Percentiles rank a stretch among this genome's conserved stretches.
These are phyloP conservation scores for Vigna nakashimae DNA, from an alignment of 306 rosid genomes.

Conservation along the genomic window DNA sequence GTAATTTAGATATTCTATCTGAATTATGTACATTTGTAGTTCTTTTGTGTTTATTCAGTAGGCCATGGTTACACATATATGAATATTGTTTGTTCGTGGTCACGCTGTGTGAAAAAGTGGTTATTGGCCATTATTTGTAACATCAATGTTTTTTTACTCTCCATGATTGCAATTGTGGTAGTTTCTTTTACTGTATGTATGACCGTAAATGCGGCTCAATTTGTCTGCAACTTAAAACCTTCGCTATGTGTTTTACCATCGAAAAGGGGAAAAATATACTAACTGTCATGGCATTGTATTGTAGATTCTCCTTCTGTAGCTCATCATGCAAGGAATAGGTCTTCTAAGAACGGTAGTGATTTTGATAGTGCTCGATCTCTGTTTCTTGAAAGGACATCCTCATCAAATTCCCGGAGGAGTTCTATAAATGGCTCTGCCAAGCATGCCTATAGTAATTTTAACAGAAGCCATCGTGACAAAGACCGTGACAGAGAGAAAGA, in stretches of 20 bases:
- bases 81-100: too few relatives aligned
- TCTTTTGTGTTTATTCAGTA: conserved; percentile 16
- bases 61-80: not conserved
- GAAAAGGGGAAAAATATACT: not conserved
- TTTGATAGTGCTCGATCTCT: conserved; percentile 79
- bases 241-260: not conserved
- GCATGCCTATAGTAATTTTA: conserved; percentile 96
- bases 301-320: conserved; percentile 67
- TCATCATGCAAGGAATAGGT: conserved; percentile 68
- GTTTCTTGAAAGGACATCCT: conserved; percentile 81
- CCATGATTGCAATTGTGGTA: not conserved
- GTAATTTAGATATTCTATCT: conserved; percentile 46
- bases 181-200: too few relatives aligned
- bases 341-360: conserved; percentile 67
- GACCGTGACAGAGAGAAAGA: conserved; percentile 97
- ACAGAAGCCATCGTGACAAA: conserved; percentile 91
- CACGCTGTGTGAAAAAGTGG: not conserved
- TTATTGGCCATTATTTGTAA: not conserved
- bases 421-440: conserved; percentile 84
- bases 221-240: too few relatives aligned
- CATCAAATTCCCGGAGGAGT: conserved; percentile 78
- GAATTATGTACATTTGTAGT: conserved; percentile 7
- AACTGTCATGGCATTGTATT: conserved; percentile 40
- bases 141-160: not conserved
- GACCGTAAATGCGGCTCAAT: too few relatives aligned